phyloP scores from a whole-genome alignment of 2,329 filamentous ascomycete genomes.

The Dothiorella sarmentorum region DNA sequence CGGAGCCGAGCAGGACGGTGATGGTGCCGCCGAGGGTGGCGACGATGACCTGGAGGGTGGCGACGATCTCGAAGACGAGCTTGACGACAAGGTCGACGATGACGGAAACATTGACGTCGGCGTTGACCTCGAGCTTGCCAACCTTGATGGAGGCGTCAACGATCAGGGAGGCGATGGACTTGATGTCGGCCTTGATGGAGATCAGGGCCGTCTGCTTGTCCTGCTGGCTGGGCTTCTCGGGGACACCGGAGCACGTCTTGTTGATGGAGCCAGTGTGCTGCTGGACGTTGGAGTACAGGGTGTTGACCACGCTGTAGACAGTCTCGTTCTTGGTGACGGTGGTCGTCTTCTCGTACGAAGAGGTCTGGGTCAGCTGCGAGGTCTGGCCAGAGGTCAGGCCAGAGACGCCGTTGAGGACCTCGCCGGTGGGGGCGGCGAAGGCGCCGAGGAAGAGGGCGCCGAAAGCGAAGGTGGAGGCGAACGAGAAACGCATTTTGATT shows the following conservation, averaged over 20 bases:
- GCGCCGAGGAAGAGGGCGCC: constrained; percentile 17
- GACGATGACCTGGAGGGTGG: constrained; percentile 46
- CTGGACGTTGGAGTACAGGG: constrained; percentile 17
- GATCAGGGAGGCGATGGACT: constrained; percentile 14
- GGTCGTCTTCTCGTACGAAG: constrained; percentile 13
- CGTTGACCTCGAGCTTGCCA: constrained; percentile 13
- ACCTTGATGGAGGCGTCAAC: constrained; percentile 15
- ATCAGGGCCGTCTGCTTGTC: constrained; percentile 13
- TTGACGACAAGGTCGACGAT: constrained; percentile 37
- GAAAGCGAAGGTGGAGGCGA: constrained; percentile 18
- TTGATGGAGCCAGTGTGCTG: constrained; percentile 18
- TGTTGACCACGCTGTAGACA: constrained; percentile 13
- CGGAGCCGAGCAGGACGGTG: constrained; percentile 17
- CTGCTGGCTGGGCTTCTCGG: neutral
- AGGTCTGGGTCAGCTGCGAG: constrained; percentile 2
- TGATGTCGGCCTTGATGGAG: constrained; percentile 16
- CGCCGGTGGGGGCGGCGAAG: constrained; percentile 16
- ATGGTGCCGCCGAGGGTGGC: constrained; percentile 31
- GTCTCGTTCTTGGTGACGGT: constrained; percentile 13
- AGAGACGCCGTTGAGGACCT: neutral
- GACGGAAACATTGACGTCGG: constrained; percentile 14
- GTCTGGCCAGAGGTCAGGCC: neutral
- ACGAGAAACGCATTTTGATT: constrained; percentile 19
- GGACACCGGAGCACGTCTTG: constrained; percentile 12
- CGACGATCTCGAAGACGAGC: constrained; percentile 40